Percentiles rank a stretch among this genome's conserved stretches.
Evolutionary conservation across 805 yeast genomes (phyloP).

Genomic region (Ogataea nitratoaversa): DNA sequence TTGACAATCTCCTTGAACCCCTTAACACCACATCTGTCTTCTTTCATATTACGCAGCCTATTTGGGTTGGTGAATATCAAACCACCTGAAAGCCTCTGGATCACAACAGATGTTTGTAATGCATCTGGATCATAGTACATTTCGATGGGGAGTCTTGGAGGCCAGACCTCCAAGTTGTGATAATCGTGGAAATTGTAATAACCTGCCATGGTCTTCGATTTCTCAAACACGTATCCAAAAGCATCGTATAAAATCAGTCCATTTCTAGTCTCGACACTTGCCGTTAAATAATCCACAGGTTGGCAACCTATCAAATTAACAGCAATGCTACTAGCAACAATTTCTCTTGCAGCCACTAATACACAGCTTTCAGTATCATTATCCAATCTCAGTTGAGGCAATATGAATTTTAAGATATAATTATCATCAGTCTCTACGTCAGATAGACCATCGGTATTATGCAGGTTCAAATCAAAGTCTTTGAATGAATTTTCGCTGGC

Average conservation of each 20-base stretch:
- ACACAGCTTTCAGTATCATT: conserved; percentile 44
- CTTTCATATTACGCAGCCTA: conserved; percentile 39
- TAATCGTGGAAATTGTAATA: conserved; percentile 31
- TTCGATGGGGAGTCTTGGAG: conserved; percentile 65
- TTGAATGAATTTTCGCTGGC: conserved; percentile 29
- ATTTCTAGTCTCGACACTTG: conserved; percentile 50
- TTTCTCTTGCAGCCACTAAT: conserved; percentile 51
- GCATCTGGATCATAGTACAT: conserved; percentile 47
- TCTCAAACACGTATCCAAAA: conserved; percentile 48
- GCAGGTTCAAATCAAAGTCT: conserved; percentile 51
- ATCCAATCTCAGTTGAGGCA: conserved; percentile 75
- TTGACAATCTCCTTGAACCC: conserved; percentile 20
- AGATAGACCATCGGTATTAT: conserved; percentile 23
- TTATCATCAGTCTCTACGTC: conserved; percentile 25
- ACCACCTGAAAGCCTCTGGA: conserved; percentile 51
- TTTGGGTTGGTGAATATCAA: conserved; percentile 49
- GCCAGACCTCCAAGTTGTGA: conserved; percentile 43
- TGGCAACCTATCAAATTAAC: conserved; percentile 39
- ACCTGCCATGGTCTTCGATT: conserved; percentile 30
- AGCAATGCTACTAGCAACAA: conserved; percentile 49
- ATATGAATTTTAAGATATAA: conserved; percentile 60
- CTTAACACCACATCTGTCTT: conserved; percentile 12
- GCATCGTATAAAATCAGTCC: conserved; percentile 55
- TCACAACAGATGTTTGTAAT: conserved; percentile 41
- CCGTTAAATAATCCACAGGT: conserved; percentile 33